phyloP scores from a whole-genome alignment of 2,329 filamentous ascomycete genomes.

The Trichophaea hybrida region DNA sequence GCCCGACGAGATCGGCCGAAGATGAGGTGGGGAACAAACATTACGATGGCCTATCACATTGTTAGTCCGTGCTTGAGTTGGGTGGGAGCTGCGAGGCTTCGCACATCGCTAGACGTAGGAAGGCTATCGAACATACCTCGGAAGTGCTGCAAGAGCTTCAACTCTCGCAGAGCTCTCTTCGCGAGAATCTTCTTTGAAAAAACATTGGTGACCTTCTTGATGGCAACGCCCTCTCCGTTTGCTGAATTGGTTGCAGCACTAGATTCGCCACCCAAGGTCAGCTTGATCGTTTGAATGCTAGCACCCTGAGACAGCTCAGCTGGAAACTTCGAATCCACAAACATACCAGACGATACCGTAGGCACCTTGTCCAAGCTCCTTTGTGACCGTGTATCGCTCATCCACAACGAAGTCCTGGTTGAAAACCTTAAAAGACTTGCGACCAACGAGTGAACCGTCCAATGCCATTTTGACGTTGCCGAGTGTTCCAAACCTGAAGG shows the following conservation, averaged over 20 bases:
- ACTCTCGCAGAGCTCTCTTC: slow-evolving; percentile 93
- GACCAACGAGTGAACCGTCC: slow-evolving; percentile 34
- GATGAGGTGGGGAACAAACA: slow-evolving; percentile 38
- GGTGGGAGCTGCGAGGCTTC: not conserved
- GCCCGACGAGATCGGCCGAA: not conserved
- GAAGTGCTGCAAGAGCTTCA: slow-evolving; percentile 97
- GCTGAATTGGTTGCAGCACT: slow-evolving; percentile 87
- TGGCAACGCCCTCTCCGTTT: slow-evolving; percentile 84
- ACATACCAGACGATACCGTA: slow-evolving; percentile 95
- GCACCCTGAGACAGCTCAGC: not conserved
- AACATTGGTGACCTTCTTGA: slow-evolving; percentile 99
- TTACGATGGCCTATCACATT: slow-evolving; percentile 49
- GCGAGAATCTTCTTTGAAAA: slow-evolving; percentile 99
- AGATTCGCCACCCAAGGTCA: slow-evolving; percentile 14
- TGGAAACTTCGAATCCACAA: not conserved
- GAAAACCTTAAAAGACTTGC: slow-evolving; percentile 98
- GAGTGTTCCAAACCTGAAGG: not conserved
- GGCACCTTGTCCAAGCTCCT: slow-evolving; percentile 93
- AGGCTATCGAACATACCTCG: slow-evolving; percentile 36
- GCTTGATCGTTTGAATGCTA: not conserved
- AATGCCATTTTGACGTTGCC: slow-evolving; percentile 2
- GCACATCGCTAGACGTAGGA: not conserved
- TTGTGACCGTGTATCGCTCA: slow-evolving; percentile 94
- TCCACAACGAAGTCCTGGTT: slow-evolving; percentile 99
- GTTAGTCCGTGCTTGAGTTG: not conserved